These are phyloP conservation scores for Talaromyces borbonicus DNA, from an alignment of 495 filamentous ascomycete genomes.

Conservation along the genomic window DNA sequence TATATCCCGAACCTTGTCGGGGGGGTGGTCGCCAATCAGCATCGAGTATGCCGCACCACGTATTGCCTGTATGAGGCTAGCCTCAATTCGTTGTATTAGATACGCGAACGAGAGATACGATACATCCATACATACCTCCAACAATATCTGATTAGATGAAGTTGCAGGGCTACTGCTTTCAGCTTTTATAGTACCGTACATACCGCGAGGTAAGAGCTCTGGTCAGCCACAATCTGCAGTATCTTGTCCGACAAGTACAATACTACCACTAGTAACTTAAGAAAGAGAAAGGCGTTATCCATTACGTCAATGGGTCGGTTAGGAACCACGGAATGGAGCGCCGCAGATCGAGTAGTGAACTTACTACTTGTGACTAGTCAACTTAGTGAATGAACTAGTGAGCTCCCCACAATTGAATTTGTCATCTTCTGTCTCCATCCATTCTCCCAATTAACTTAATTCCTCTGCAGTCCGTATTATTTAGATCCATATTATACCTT, in stretches of 20 bases:
- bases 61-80: too few relatives aligned
- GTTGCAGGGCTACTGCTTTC: too few relatives aligned
- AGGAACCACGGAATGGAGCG: not conserved
- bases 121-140: not conserved
- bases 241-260: too few relatives aligned
- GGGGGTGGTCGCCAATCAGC: not conserved
- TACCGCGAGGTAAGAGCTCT: not conserved
- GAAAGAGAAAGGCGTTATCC: too few relatives aligned
- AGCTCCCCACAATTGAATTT: not conserved
- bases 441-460: too few relatives aligned
- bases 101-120: not conserved
- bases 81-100: not conserved
- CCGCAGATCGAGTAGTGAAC: not conserved
- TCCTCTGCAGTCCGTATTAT: not conserved
- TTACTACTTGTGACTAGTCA: too few relatives aligned
- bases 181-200: not conserved
- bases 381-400: too few relatives aligned
- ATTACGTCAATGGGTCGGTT: not conserved
- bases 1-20: not conserved
- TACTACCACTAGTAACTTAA: slow-evolving; percentile 1
- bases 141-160: too few relatives aligned
- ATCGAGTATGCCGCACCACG: too few relatives aligned
- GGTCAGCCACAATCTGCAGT: too few relatives aligned
- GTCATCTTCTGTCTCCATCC: not conserved
- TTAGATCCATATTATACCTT: not conserved